Conservation (phyloP, 2,329 filamentous ascomycete genomes). For the Botrytis medusae region DNA sequence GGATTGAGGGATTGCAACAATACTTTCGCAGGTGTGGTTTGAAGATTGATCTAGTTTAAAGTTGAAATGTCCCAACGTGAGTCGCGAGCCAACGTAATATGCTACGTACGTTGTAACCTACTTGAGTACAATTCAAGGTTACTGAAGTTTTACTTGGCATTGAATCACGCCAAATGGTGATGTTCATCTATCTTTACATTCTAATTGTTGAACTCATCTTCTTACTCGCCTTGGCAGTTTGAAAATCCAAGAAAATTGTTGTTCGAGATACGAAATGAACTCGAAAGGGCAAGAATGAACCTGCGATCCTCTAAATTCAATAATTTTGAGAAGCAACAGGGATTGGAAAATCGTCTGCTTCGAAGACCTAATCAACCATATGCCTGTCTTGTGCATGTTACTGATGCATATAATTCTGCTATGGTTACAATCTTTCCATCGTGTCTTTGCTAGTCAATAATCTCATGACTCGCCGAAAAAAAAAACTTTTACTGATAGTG, state of each 20-base stretch:
- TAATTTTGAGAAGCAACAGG: fast-evolving
- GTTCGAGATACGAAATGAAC: neutral
- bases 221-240: neutral
- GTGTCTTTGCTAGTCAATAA: neutral
- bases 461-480: neutral
- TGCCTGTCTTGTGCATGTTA: neutral
- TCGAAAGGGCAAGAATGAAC: neutral
- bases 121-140: neutral
- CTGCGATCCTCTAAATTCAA: neutral
- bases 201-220: neutral
- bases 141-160: neutral
- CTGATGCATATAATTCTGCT: no score
- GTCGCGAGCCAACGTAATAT: neutral
- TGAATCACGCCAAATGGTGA: neutral
- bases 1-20: neutral
- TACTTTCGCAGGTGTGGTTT: no score
- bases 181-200: neutral
- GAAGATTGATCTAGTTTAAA: no score
- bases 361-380: neutral
- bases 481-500: fast-evolving
- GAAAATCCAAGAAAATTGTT: neutral
- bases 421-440: neutral
- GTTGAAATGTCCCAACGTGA: no score
- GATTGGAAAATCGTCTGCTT: neutral
- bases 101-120: neutral